phyloP scores from a whole-genome alignment of 2,329 filamentous ascomycete genomes.

The Samsoniella hepiali region DNA sequence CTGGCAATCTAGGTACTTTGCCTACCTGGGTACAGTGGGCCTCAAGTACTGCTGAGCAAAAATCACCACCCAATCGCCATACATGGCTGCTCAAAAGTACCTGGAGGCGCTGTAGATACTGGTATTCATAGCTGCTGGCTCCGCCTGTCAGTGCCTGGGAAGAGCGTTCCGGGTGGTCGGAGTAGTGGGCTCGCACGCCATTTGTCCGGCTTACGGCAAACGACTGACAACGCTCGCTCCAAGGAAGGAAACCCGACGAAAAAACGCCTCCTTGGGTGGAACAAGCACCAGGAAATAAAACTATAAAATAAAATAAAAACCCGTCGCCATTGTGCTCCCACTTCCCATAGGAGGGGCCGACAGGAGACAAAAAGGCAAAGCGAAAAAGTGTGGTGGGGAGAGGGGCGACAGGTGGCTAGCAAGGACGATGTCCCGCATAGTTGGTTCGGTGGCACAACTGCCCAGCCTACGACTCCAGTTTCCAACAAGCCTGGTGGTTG shows the following conservation, averaged over 20 bases:
- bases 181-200: conserved; percentile 5
- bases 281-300: neutral
- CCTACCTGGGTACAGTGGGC: too few species aligned
- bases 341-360: neutral
- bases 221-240: neutral
- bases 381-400: neutral
- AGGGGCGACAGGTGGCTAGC: neutral
- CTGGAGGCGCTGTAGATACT: too few species aligned
- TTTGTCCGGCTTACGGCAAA: conserved; percentile 4
- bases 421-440: conserved; percentile 14
- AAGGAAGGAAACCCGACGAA: neutral
- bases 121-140: too few species aligned
- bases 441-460: neutral
- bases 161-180: conserved; percentile 6
- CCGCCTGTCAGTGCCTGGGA: neutral
- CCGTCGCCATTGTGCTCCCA: neutral
- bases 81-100: too few species aligned
- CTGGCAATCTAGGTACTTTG: too few species aligned
- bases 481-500: neutral
- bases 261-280: neutral
- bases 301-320: neutral
- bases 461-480: neutral
- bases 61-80: too few species aligned
- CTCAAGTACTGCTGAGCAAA: too few species aligned
- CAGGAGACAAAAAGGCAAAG: neutral